Base-by-base conservation (phyloP, 1,284 basidiomycete species). In the Cutaneotrichosporon sp. region DNA sequence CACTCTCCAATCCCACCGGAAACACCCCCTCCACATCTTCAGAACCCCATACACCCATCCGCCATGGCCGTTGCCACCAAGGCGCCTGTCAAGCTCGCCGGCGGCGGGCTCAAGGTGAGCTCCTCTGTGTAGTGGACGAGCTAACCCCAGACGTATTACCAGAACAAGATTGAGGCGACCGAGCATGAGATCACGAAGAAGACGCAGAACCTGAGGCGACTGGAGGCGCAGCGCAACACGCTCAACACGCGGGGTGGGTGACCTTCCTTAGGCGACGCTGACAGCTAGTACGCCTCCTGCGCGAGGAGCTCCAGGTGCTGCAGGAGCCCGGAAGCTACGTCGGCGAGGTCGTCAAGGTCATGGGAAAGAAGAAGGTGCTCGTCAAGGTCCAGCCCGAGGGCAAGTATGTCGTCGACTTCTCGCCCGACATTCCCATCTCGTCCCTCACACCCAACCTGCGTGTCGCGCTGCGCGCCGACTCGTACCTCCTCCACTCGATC, bases 311-410 rank as follows among this genome's bases (percentile, higher is more conserved):
- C 3, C 94, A 98, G 74, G 83, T 99, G 10, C 82, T 99, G 1
- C 94, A 97, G 71, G 95, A 99, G 76, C 95, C 97, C 0, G 95
- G 94, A 36, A 93, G 90, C 72, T 98, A 98, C 81, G 95, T 99
- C 31, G 95, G 95, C 25, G 97, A 98, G 81, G 89, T 99, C 3
- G 89, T 98, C 71, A 99, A 97, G 80, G 91, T 97, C 20, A 98
- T 98, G 95, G 92, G 95, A 63, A 98, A 98, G 89, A 98, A 89
- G 80, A 97, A 97, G 81, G 94, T 98, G 5, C 83, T 99, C 47
- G 95, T 99, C 70, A 99, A 99, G 80, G 93, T 99, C 9, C 95
- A 98, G 78, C 95, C 95, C 0, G 95, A 98, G 82, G 95, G 95
- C 63, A 97, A 98, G 86, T 98, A 97, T 82, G 95, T 98, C 64